Evolutionary conservation across 768 basidiomycete species (phyloP).

Genomic region (Termitomyces heimii): DNA sequence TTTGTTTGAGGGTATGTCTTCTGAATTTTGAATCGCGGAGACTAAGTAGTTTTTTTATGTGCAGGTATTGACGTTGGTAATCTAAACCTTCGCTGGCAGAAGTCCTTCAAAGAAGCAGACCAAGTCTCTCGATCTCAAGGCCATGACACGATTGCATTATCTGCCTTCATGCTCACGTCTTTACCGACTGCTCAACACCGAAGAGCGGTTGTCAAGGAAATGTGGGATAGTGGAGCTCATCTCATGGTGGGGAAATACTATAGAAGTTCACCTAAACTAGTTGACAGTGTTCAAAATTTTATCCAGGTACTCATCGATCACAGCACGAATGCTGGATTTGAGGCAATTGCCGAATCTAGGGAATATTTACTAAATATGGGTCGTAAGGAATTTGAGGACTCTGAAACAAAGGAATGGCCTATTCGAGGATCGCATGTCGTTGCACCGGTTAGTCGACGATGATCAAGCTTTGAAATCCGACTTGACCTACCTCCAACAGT

Average conservation of each 20-base stretch:
- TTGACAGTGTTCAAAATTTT: neutral
- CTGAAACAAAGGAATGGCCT: conserved; percentile 26
- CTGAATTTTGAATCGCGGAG: neutral
- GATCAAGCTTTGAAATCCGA: conserved; percentile 2
- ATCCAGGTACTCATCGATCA: conserved; percentile 84
- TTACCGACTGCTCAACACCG: conserved; percentile 55
- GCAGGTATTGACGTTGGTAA: conserved; percentile 43
- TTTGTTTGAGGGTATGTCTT: conserved; percentile 46
- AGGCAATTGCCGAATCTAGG: conserved; percentile 71
- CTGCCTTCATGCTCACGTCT: conserved; percentile 82
- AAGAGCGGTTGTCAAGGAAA: conserved; percentile 66
- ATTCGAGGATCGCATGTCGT: conserved; percentile 72
- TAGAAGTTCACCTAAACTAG: neutral
- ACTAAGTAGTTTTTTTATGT: neutral
- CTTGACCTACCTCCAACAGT: conserved; percentile 37
- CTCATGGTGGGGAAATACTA: conserved; percentile 51
- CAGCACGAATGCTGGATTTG: conserved; percentile 69
- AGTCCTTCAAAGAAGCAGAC: conserved; percentile 46
- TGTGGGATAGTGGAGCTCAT: conserved; percentile 91
- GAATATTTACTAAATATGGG: conserved; percentile 65
- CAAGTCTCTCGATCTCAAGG: conserved; percentile 35
- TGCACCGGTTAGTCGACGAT: conserved; percentile 61
- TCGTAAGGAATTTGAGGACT: conserved; percentile 47
- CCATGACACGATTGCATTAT: conserved; percentile 60
- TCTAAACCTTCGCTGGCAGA: conserved; percentile 48